Evolutionary conservation across 2,329 filamentous ascomycete genomes (phyloP), one percentile per base, ranked within the genome.

Genomic region (Trematosphaeria pertusa): DNA sequence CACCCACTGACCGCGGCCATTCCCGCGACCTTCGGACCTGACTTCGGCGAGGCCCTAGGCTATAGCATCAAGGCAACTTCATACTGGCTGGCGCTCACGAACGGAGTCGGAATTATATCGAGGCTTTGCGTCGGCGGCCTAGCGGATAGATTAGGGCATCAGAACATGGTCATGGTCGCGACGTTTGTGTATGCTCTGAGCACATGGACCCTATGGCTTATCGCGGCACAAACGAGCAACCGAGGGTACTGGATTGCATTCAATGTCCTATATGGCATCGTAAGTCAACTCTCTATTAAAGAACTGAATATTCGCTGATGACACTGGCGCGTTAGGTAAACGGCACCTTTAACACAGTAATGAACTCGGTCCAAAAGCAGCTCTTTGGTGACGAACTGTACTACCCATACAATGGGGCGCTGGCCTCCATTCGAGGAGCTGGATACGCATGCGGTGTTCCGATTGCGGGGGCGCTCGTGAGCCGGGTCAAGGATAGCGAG

Each of bases 1-100:
- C 58, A 79, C 61, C 71, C 78, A 0, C 73, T 77, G 34, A 77
- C 75, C 4, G 73, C 77, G 33, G 71, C 74, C 38, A 70, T 78
- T 8, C 78, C 78, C 0, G 65, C 79, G n/a, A 71, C 73, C 0
- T 81, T 80, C 47, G 69, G 80, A 30, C 71, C 77, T 0, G 75
- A 76, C 11, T 81, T 79, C 54, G 75, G 72, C 7, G 71, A 77
- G 2, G 65, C 68, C 0, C 56, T 81, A 2, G 78, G 78, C 0
- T 70, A 73, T 45, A 69, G 65, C 0, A 63, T 75, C 3, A 60
- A 66, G 8, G 67, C 69, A 11, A 77, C 75, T 2, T 76, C 77
- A 21, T 71, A 70, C 10, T 59, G 79, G 14, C 63, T 81, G 12
- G 77, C 78, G 4, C 62, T 72, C 18, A 73, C 69, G 51, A 80